A percentile compares a stretch with the other conserved stretches of the same genome.
These are phyloP conservation scores for Candida sp. DNA, from an alignment of 1,139 yeast species.

Conservation along the genomic window DNA sequence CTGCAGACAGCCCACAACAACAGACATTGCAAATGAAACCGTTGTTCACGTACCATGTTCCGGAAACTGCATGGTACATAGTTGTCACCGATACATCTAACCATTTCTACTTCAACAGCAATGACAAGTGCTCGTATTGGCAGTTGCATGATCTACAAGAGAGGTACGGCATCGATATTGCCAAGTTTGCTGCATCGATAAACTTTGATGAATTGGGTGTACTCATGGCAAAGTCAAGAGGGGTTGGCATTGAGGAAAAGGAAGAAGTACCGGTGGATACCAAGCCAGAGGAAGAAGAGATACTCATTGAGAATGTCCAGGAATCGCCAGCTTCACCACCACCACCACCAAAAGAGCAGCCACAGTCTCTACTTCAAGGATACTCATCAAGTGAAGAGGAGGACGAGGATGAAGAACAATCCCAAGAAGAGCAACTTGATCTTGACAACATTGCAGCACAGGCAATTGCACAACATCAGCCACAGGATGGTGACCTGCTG, in stretches of 20 bases:
- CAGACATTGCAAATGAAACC: constrained; percentile 14
- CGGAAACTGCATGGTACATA: constrained; percentile 28
- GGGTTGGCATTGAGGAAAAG: constrained; percentile 19
- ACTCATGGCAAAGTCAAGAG: constrained; percentile 35
- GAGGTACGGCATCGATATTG: constrained; percentile 18
- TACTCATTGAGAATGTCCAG: constrained; percentile 1
- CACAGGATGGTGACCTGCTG: constrained; percentile 4
- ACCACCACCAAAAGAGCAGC: constrained; percentile 3
- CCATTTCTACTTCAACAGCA: constrained; percentile 37
- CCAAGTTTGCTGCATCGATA: constrained; percentile 16
- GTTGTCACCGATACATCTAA: constrained; percentile 29
- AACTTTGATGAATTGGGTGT: constrained; percentile 36
- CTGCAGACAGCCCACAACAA: neutral
- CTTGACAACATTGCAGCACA: constrained; percentile 9
- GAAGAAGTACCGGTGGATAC: constrained; percentile 13
- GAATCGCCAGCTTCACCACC: neutral
- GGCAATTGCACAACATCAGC: constrained; percentile 9
- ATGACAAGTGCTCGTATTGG: constrained; percentile 31
- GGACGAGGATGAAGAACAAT: constrained; percentile 12
- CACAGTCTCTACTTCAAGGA: constrained; percentile 12
- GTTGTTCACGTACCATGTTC: constrained; percentile 22
- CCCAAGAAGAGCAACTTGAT: constrained; percentile 6
- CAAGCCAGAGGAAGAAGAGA: constrained; percentile 11
- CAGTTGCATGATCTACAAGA: constrained; percentile 31
- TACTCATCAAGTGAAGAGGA: constrained; percentile 19